phyloP scores from a whole-genome alignment of 331 rosid species.

The Rosa hybrid region DNA sequence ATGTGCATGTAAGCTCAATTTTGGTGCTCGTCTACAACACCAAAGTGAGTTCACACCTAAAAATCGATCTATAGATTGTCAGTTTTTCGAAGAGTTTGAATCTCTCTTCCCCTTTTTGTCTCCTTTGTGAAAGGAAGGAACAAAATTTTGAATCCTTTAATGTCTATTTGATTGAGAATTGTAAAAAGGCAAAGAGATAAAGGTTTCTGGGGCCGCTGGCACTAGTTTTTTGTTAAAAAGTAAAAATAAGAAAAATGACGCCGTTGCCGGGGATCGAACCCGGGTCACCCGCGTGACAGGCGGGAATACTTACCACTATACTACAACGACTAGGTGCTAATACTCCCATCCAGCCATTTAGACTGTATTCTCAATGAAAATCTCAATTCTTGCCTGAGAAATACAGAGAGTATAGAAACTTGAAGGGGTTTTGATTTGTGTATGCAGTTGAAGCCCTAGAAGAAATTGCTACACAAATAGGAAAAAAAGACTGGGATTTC shows the following conservation, averaged over 20 bases:
- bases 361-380: no score
- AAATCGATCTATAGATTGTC: not conserved
- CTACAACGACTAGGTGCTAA: not conserved
- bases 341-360: not conserved
- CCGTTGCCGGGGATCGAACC: slow-evolving; percentile 17
- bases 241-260: not conserved
- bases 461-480: slow-evolving; percentile 24
- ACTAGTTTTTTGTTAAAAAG: not conserved
- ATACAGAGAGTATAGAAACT: no score
- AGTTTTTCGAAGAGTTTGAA: not conserved
- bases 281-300: slow-evolving; percentile 15
- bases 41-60: not conserved
- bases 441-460: slow-evolving; percentile 30
- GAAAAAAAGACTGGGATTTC: slow-evolving; percentile 37
- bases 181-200: not conserved
- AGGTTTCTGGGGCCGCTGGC: not conserved
- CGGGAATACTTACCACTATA: slow-evolving; percentile 15
- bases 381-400: not conserved
- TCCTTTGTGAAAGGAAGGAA: no score
- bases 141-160: not conserved
- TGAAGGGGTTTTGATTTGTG: not conserved
- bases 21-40: not conserved
- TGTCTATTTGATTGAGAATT: not conserved
- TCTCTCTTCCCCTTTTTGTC: not conserved
- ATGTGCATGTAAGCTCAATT: not conserved